Percentiles rank a stretch among this genome's conserved stretches.
Conservation (phyloP, 1,139 yeast species). For the Blastobotrys buckinghamii region DNA sequence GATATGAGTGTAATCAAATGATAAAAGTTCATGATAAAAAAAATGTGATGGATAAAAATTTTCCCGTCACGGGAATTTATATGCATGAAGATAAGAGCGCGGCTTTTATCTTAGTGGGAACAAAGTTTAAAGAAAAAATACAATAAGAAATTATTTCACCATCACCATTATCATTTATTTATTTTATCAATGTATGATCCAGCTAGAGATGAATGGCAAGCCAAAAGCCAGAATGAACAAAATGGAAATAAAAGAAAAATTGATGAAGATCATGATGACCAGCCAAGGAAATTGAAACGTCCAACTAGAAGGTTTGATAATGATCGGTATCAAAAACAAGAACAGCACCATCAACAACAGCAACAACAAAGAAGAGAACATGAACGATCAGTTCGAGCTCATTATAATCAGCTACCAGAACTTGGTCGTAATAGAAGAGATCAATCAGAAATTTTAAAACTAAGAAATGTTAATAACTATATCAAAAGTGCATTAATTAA, state of each 20-base stretch:
- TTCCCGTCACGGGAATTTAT: conserved; percentile 6
- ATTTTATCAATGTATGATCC: conserved; percentile 29
- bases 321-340: conserved; percentile 14
- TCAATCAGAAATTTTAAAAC: conserved; percentile 75
- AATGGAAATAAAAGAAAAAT: background rate
- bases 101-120: too few species aligned
- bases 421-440: conserved; percentile 57
- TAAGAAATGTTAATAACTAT: conserved; percentile 86
- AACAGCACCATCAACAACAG: conserved; percentile 21
- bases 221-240: background rate
- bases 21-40: background rate
- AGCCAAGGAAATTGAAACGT: conserved; percentile 22
- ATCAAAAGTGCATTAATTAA: conserved; percentile 83
- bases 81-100: background rate
- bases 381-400: conserved; percentile 50
- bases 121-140: too few species aligned
- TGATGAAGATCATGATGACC: conserved; percentile 5
- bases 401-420: conserved; percentile 74
- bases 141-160: too few species aligned
- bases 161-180: too few species aligned
- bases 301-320: conserved; percentile 21
- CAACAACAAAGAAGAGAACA: conserved; percentile 22
- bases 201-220: conserved; percentile 30
- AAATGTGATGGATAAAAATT: background rate
- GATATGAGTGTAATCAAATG: background rate